Percentiles rank a stretch among this genome's conserved stretches.
Conservation (phyloP, 2,329 filamentous ascomycete species). For the Paecilomyces variotii region DNA sequence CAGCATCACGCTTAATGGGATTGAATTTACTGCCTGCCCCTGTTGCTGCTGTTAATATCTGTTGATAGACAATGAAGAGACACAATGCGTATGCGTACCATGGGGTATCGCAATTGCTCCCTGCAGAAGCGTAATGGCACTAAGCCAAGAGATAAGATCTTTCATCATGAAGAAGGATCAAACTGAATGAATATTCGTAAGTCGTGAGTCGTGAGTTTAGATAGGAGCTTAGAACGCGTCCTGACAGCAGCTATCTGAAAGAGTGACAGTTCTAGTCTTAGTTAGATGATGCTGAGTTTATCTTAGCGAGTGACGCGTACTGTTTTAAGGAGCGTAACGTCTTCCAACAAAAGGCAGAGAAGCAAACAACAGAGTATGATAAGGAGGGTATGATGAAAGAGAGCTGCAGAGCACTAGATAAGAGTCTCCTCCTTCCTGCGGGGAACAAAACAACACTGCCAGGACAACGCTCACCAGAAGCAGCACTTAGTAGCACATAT, state of each 20-base stretch:
- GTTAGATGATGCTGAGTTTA: not conserved
- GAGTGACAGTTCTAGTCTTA: not conserved
- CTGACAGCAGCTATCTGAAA: not conserved
- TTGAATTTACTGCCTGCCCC: not conserved
- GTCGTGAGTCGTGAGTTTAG: not conserved
- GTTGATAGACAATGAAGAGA: not conserved
- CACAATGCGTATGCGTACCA: not conserved
- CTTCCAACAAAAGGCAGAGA: not conserved
- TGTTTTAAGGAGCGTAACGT: not conserved
- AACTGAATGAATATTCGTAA: not conserved
- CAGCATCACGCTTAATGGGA: not conserved
- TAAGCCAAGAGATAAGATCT: not conserved
- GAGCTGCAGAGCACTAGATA: not conserved
- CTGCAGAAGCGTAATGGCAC: not conserved
- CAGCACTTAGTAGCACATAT: not conserved
- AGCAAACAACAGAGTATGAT: not conserved
- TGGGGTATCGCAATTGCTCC: not conserved
- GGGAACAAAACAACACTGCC: not conserved
- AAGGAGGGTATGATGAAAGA: not conserved
- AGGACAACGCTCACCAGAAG: not conserved
- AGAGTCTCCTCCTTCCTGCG: not conserved
- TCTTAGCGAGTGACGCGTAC: not conserved
- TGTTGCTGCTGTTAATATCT: not conserved
- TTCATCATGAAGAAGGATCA: not conserved
- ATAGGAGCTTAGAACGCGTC: not conserved